Base-by-base conservation (phyloP, 106 monocot species). In the Dactylorhiza incarnata region DNA sequence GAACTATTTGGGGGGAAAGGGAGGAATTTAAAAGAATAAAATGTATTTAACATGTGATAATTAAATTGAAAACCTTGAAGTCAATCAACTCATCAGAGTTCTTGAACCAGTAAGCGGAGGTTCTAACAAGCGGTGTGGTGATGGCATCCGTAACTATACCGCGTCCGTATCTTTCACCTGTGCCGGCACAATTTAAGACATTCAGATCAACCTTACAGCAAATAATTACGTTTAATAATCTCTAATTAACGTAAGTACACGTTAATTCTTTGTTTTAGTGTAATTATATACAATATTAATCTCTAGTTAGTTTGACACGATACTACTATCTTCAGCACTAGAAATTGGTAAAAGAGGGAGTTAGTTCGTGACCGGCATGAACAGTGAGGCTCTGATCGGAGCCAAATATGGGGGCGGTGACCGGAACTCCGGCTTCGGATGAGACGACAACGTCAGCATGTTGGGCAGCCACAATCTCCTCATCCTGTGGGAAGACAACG, bases 51-150 rank as follows among this genome's bases (percentile, higher is more conserved):
- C 9, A 69, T 15, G 37, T 37, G 37, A 37, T 37, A 37, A 69
- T 69, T 46, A 69, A 69, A 37, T 3, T n/a, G 1, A 20, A n/a
- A 17, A 92, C 92, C 92, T 92, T 89, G 83, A 91, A 99, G 74
- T 97, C 96, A 48, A 97, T 89, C 62, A 97, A 86, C 82, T 97
- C 87, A 7, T 91, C 69, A 45, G 93, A 84, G 81, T 89, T 86
- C 49, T 88, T 89, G 75, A 97, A 97, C 89, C 93, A 93, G 84
- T 93, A 97, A 19, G 96, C 93, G 51, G 96, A 91, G 6, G 96
- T 97, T 48, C 91, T 91, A 45, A 93, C 85, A 52, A 97, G 47
- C 2, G 96, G 96, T 73, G 93, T 97, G 81, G 96, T 97, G 69
- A 97, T 93, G 4, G 88, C 72, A 80, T 97, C 96, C 13, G 96